These are phyloP conservation scores for Trametopsis cervina DNA, from an alignment of 768 basidiomycete species.

Conservation along the genomic window DNA sequence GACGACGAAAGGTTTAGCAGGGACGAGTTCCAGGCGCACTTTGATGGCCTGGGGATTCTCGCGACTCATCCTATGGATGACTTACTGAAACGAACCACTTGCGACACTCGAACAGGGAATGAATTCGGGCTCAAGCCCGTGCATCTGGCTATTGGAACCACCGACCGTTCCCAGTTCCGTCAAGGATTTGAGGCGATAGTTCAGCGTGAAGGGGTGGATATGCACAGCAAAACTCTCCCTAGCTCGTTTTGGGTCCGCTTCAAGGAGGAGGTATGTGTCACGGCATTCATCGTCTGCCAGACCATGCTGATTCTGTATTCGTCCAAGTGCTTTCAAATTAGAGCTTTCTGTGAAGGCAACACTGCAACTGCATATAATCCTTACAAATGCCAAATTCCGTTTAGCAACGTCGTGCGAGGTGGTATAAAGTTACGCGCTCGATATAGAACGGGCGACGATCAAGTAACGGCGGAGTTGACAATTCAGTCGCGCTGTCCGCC, in stretches of 20 bases:
- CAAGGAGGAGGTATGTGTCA: slow-evolving; percentile 5
- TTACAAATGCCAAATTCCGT: slow-evolving; percentile 9
- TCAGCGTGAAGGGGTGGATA: slow-evolving; percentile 1
- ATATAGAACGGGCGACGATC: not conserved
- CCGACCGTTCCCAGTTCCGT: not conserved
- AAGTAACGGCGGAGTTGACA: not conserved
- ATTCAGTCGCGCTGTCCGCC: slow-evolving; percentile 7
- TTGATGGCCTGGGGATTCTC: slow-evolving; percentile 1
- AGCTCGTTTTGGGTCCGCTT: slow-evolving; percentile 12
- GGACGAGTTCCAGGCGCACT: not conserved
- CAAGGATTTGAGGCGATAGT: not conserved
- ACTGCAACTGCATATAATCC: slow-evolving; percentile 1
- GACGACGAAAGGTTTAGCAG: slow-evolving; percentile 4
- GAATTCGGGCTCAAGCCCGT: slow-evolving; percentile 13
- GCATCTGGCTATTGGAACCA: not conserved
- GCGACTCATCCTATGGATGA: slow-evolving; percentile 1
- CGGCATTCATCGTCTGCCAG: not conserved
- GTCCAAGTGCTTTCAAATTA: slow-evolving; percentile 7
- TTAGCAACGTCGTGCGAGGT: slow-evolving; percentile 6
- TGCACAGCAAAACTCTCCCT: not conserved
- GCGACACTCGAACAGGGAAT: slow-evolving; percentile 8
- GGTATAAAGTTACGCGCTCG: slow-evolving; percentile 3
- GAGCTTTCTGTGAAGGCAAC: slow-evolving; percentile 2
- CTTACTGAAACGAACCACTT: slow-evolving; percentile 3
- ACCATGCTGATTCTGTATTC: not conserved